Base-by-base conservation (phyloP, 169 alveolate species). In the Plasmodium sp. region DNA sequence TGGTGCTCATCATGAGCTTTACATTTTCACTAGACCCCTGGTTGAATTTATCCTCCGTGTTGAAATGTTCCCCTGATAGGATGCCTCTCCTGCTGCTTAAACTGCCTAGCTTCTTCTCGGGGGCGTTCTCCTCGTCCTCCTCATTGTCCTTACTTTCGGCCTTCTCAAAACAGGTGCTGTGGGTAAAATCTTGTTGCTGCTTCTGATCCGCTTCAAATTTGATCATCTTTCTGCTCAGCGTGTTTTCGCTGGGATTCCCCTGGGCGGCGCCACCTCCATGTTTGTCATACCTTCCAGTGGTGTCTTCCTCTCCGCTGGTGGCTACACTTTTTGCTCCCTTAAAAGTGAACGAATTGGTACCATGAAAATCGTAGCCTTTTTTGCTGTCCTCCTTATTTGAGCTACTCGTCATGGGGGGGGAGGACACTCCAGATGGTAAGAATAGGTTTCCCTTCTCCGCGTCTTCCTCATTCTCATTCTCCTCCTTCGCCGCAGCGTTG, bases 11-110 rank as follows among this genome's bases (percentile, higher is more conserved):
- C 56, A 22, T 74, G n/a, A 74, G 39, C 41, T 73, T 80, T 18
- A 33, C 48, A 27, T 91, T 90, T 79, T 83, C 92, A 41, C 72
- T 81, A 5, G 77, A 18, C 54, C 74, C 79, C 14, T 41, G 51
- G 39, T 86, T 77, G 9, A n/a, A 74, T 41, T 72, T 58, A 14
- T 58, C 33, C 74, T 56, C 73, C 18, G 14, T 31, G 31, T 56
- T 56, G 73, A 22, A 67, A 22, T 67, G 10, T 0, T 67, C 77
- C 36, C 12, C 39, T 67, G 5, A 14, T 14, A 18, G n/a, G 39
- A 18, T 3, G n/a, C 41, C 18, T 18, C 18, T 22, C 34, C 62
- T 45, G 43, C 56, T 79, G 14, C 33, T 16, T 31, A 31, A 27
- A 18, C 56, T 79, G 14, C 33, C 6, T 58, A 31, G 58, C 58